Percentiles rank a stretch among this genome's conserved stretches.
These are phyloP conservation scores for Neoboletus brunneissimus DNA, from an alignment of 768 basidiomycete species.

Conservation along the genomic window DNA sequence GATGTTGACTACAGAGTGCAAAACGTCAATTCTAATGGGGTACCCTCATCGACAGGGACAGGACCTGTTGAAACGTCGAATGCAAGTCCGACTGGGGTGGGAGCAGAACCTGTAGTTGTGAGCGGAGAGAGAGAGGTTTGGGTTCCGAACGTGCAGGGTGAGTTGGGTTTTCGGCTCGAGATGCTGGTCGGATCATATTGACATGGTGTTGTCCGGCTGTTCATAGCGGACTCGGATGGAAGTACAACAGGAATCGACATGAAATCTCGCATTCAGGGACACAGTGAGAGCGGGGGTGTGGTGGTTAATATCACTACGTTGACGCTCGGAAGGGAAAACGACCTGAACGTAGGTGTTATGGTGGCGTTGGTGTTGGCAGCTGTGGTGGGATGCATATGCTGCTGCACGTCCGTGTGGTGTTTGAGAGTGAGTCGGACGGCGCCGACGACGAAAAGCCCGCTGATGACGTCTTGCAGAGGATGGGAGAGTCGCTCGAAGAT, in stretches of 20 bases:
- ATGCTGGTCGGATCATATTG: conserved; percentile 2
- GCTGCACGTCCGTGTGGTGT: conserved; percentile 68
- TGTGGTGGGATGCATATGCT: conserved; percentile 46
- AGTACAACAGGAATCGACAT: not conserved
- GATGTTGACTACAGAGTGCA: conserved; percentile 5
- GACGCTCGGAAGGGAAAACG: not conserved
- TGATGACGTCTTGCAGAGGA: conserved; percentile 11
- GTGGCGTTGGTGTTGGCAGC: conserved; percentile 68
- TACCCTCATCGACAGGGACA: not conserved
- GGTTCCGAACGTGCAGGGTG: conserved; percentile 14
- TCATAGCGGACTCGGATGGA: conserved; percentile 1
- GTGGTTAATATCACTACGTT: conserved; percentile 10
- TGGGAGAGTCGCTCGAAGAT: not conserved
- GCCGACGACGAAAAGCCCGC: not conserved
- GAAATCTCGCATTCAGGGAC: not conserved
- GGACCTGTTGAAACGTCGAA: not conserved
- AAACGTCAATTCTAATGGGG: not conserved
- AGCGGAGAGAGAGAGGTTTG: conserved; percentile 12
- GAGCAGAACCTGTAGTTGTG: not conserved
- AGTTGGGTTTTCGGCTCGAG: not conserved
- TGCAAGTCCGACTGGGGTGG: not conserved
- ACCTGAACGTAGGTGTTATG: conserved; percentile 62
- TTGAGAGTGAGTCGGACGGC: conserved; percentile 50
- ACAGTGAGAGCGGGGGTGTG: conserved; percentile 1
- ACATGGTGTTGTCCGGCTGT: not conserved